phyloP scores from a whole-genome alignment of 768 basidiomycete species.

The Amanita exitialis region DNA sequence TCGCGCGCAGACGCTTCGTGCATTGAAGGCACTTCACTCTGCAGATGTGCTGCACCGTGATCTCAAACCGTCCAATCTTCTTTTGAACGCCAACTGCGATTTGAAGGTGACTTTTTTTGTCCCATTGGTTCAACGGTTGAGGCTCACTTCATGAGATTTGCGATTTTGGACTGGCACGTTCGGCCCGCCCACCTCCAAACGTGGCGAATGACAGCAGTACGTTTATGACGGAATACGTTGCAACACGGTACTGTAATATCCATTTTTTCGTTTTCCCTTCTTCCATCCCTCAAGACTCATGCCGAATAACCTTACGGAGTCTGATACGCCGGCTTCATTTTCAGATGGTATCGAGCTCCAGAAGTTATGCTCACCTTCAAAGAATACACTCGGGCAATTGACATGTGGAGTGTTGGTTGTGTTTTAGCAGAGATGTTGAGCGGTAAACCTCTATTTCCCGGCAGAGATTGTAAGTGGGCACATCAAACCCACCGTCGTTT shows the following conservation, averaged over 20 bases:
- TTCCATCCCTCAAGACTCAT: not conserved
- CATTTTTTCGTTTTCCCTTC: not conserved
- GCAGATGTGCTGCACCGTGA: constrained; percentile 75
- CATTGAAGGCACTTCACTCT: constrained; percentile 82
- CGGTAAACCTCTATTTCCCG: constrained; percentile 80
- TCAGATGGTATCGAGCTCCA: constrained; percentile 77
- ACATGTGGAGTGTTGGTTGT: constrained; percentile 68
- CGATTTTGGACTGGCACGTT: constrained; percentile 71
- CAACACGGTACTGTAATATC: constrained; percentile 40
- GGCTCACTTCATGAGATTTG: constrained; percentile 21
- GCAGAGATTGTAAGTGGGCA: constrained; percentile 57
- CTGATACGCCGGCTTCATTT: not conserved
- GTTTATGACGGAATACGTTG: constrained; percentile 79
- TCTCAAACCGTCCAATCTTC: constrained; percentile 79
- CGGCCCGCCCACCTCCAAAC: constrained; percentile 7
- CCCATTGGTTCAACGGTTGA: too few species aligned
- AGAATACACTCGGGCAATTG: constrained; percentile 77
- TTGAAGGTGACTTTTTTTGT: constrained; percentile 43
- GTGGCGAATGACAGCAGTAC: constrained; percentile 18
- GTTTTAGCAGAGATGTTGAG: constrained; percentile 76
- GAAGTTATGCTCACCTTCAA: constrained; percentile 96
- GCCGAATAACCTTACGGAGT: too few species aligned
- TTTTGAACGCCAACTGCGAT: constrained; percentile 86
- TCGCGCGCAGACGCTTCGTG: constrained; percentile 69
- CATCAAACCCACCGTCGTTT: not conserved